Conservation (phyloP, 345 rosid genomes). For the Nephelium lappaceum region DNA sequence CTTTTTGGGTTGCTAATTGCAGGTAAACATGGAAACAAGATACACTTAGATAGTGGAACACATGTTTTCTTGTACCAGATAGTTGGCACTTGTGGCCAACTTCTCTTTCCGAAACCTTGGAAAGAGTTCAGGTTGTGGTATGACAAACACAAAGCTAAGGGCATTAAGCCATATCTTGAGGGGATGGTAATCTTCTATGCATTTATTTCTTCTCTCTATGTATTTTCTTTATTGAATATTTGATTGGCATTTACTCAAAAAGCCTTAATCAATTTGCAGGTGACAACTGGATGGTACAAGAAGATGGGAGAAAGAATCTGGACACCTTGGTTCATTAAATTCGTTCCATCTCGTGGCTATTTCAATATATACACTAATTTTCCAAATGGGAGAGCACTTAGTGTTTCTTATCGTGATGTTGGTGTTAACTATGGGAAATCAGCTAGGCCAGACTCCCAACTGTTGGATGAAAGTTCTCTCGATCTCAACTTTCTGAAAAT, state of each 20-base stretch:
- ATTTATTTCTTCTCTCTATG: neutral
- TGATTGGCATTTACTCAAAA: slow-evolving; percentile 16
- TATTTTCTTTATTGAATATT: neutral
- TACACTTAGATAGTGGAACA: slow-evolving; percentile 52
- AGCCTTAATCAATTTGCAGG: slow-evolving; percentile 42
- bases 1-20: slow-evolving; percentile 24
- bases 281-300: slow-evolving; percentile 92
- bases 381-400: slow-evolving; percentile 67
- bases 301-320: slow-evolving; percentile 87
- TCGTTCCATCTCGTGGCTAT: slow-evolving; percentile 73
- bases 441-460: slow-evolving; percentile 85
- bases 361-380: slow-evolving; percentile 84
- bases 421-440: slow-evolving; percentile 90
- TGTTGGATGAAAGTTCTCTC: slow-evolving; percentile 50
- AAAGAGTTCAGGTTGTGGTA: slow-evolving; percentile 97
- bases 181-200: slow-evolving; percentile 75
- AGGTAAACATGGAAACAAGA: slow-evolving; percentile 92
- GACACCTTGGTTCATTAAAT: slow-evolving; percentile 99
- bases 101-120: slow-evolving; percentile 95
- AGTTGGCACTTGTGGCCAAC: slow-evolving; percentile 99
- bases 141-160: slow-evolving; percentile 74
- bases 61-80: slow-evolving; percentile 80
- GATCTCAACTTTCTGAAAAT: slow-evolving; percentile 45
- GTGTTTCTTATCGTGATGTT: slow-evolving; percentile 92
- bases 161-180: slow-evolving; percentile 79